phyloP scores from a whole-genome alignment of 331 rosid species.

The Acacia concinna region DNA sequence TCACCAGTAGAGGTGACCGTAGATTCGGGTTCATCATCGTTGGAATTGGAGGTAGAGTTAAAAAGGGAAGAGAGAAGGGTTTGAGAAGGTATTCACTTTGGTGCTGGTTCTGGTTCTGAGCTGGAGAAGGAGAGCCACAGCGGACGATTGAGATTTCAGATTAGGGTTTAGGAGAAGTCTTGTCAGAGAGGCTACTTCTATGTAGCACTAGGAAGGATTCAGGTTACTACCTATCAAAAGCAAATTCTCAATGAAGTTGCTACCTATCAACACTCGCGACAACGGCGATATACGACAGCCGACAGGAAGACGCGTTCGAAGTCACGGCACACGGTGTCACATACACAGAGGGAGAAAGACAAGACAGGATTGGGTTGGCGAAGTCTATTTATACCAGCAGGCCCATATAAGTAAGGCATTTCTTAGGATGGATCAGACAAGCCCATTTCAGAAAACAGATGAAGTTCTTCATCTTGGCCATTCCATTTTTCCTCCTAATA shows the following conservation, averaged over 20 bases:
- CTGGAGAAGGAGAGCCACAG: background rate
- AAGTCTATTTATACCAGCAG: too few species aligned
- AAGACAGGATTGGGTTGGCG: too few species aligned
- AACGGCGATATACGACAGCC: too few species aligned
- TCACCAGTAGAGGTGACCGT: background rate
- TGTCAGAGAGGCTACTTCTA: background rate
- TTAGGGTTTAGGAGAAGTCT: background rate
- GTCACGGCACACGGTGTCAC: too few species aligned
- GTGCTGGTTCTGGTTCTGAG: conserved; percentile 20
- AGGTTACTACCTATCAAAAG: background rate
- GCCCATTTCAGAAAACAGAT: too few species aligned
- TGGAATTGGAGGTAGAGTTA: conserved; percentile 41
- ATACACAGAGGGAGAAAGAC: too few species aligned
- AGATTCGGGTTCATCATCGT: background rate
- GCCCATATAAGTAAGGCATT: too few species aligned
- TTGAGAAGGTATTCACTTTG: conserved; percentile 26
- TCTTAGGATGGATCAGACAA: too few species aligned
- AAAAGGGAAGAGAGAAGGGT: conserved; percentile 35
- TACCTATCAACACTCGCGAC: background rate
- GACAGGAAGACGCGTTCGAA: too few species aligned
- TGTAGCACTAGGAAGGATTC: background rate
- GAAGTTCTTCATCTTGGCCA: too few species aligned
- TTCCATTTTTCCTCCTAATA: too few species aligned
- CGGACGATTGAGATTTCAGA: background rate
- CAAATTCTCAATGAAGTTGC: background rate